Base-by-base conservation (phyloP, 2,329 filamentous ascomycete species). In the Fusarium torulosum region DNA sequence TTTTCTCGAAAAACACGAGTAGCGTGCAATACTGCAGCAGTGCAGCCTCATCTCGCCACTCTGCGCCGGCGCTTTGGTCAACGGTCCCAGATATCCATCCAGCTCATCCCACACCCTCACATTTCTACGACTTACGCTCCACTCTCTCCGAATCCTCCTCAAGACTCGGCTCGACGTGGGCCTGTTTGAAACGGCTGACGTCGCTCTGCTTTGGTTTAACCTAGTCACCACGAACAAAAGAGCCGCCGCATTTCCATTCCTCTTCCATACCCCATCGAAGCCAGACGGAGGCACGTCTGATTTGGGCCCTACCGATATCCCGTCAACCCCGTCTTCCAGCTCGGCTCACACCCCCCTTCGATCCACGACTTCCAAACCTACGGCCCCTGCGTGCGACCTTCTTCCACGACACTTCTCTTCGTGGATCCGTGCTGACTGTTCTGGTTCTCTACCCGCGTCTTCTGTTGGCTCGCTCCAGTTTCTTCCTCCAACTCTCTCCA, bases 211-310 rank as follows among this genome's bases (percentile, higher is more conserved):
- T 37, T 38, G 55, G 53, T 46, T 40, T 29, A 45, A 45, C 46
- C 71, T 67, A 69, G 71, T 59, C 60, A 52, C 53, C 69, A 60
- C 56, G 61, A 72, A 69, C 72, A 74, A 74, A 74, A 73, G 72
- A 74, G 72, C 72, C 71, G 69, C 72, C 63, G 69, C 66, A 66
- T 63, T 73, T 66, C 69, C 66, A 69, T 71, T 64, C 62, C 71
- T 60, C 69, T 71, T 73, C 71, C 50, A 69, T 69, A 59, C 60
- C 61, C 70, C 57, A 58, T 73, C 67, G 55, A 72, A 69, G 49
- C 69, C 66, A 58, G 67, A 67, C 57, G 50, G 46, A 66, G 59
- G 56, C 53, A 58, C 59, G 49, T 38, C 67, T 63, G 50, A 43
- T 59, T 58, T 61, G 63, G 67, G 60, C 57, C 61, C 52, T 64